Conservation (phyloP, 1,139 yeast genomes). For the Candida labiduridarum region DNA sequence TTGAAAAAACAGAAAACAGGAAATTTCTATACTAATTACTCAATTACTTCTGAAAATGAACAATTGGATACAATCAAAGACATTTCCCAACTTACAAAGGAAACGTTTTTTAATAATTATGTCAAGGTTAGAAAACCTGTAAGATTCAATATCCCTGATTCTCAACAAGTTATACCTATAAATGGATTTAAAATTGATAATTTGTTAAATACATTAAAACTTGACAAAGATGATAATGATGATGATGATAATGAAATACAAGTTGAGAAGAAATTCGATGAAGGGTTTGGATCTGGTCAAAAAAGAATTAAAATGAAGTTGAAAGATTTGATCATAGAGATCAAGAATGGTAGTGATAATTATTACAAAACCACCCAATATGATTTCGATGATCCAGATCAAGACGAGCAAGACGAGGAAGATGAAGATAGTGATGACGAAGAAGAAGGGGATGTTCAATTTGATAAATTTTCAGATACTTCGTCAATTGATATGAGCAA, state of each 20-base stretch:
- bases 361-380: slow-evolving; percentile 73
- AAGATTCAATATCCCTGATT: slow-evolving; percentile 29
- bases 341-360: slow-evolving; percentile 37
- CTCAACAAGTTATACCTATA: slow-evolving; percentile 20
- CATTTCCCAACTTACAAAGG: neutral
- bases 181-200: slow-evolving; percentile 33
- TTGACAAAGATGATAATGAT: slow-evolving; percentile 20
- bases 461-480: slow-evolving; percentile 18
- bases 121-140: slow-evolving; percentile 41
- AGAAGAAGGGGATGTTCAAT: slow-evolving; percentile 12
- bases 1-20: slow-evolving; percentile 4
- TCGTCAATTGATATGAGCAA: slow-evolving; percentile 46
- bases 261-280: slow-evolving; percentile 56
- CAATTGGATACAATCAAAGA: slow-evolving; percentile 2
- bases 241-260: slow-evolving; percentile 35
- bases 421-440: slow-evolving; percentile 17
- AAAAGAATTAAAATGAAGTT: slow-evolving; percentile 52
- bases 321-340: slow-evolving; percentile 43
- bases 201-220: slow-evolving; percentile 34
- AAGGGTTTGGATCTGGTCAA: slow-evolving; percentile 70
- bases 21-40: slow-evolving; percentile 2
- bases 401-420: slow-evolving; percentile 17
- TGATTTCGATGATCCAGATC: slow-evolving; percentile 28
- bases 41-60: neutral
- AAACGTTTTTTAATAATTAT: slow-evolving; percentile 30